A percentile compares a stretch with the other conserved stretches of the same genome.
Evolutionary conservation across 1,284 basidiomycete species (phyloP).

Genomic region (Trametes hirsuta): DNA sequence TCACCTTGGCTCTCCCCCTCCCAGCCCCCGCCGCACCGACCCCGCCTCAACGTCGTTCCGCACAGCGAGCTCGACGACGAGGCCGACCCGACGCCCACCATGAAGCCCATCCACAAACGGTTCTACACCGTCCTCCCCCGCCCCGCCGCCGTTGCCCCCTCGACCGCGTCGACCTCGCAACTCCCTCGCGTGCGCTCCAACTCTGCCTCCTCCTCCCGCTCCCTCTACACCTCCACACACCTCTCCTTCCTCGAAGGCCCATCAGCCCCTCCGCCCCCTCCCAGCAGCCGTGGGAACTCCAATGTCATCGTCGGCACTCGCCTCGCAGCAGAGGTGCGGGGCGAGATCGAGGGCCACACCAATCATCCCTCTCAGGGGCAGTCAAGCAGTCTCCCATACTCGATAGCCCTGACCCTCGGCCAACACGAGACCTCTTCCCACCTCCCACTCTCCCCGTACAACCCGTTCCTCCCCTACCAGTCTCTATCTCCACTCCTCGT

Average conservation of each 20-base stretch:
- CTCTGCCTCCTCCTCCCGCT: constrained; percentile 44
- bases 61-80: constrained; percentile 8
- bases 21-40: background rate
- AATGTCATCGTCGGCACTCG: constrained; percentile 47
- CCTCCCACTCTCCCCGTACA: constrained; percentile 35
- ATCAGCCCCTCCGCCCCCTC: constrained; percentile 43
- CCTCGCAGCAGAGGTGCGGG: constrained; percentile 48
- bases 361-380: constrained; percentile 33
- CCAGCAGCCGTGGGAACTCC: constrained; percentile 42
- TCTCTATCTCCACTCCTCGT: constrained; percentile 39
- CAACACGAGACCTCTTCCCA: constrained; percentile 39
- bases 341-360: constrained; percentile 44
- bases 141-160: constrained; percentile 23
- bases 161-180: constrained; percentile 31
- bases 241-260: constrained; percentile 50
- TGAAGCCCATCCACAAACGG: constrained; percentile 59
- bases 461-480: constrained; percentile 45
- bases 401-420: constrained; percentile 50
- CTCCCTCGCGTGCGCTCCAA: constrained; percentile 49
- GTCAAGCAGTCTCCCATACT: constrained; percentile 37
- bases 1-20: constrained; percentile 7
- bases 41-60: constrained; percentile 4
- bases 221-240: constrained; percentile 44
- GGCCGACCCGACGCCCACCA: constrained; percentile 25
- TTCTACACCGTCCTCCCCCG: constrained; percentile 53